Evolutionary conservation across 495 filamentous ascomycete species (phyloP).

Genomic region (Penicillium pancosmium): DNA sequence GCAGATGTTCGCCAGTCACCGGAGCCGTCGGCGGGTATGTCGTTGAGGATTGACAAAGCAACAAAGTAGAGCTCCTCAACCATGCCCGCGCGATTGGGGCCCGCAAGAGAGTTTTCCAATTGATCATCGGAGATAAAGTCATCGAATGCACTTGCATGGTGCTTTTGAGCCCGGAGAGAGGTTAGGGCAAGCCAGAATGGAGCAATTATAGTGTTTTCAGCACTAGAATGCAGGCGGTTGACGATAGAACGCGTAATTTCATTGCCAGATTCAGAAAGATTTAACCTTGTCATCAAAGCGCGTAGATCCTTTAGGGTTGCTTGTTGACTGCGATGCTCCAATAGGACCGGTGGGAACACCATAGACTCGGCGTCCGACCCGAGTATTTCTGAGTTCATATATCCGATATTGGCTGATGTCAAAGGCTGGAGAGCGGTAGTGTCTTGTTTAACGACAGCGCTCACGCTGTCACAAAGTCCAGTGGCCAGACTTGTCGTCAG

Average conservation of each 20-base stretch:
- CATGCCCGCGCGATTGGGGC: constrained; percentile 53
- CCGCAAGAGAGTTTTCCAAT: constrained; percentile 32
- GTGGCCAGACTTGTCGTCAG: constrained; percentile 68
- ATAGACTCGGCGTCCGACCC: constrained; percentile 23
- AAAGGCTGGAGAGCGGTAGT: constrained; percentile 33
- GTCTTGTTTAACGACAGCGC: constrained; percentile 38
- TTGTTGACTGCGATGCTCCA: constrained; percentile 66
- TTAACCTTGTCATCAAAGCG: constrained; percentile 45
- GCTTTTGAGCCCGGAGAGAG: constrained; percentile 58
- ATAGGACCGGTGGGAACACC: constrained; percentile 51
- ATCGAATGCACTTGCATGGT: constrained; percentile 56
- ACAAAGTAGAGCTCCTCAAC: constrained; percentile 81
- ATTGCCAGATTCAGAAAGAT: constrained; percentile 41
- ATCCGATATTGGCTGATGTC: constrained; percentile 11
- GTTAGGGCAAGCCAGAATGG: constrained; percentile 83
- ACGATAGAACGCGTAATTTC: constrained; percentile 60
- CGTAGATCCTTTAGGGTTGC: constrained; percentile 57
- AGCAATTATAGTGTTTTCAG: constrained; percentile 61
- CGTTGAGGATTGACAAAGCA: constrained; percentile 65
- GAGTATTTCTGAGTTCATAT: constrained; percentile 31
- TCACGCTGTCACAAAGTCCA: constrained; percentile 50
- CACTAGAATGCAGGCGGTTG: constrained; percentile 55
- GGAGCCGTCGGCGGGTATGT: constrained; percentile 48
- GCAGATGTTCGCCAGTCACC: constrained; percentile 71
- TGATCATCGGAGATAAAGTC: constrained; percentile 61